Conservation (phyloP, 495 filamentous ascomycete genomes). For the Penicillium subrubescens region DNA sequence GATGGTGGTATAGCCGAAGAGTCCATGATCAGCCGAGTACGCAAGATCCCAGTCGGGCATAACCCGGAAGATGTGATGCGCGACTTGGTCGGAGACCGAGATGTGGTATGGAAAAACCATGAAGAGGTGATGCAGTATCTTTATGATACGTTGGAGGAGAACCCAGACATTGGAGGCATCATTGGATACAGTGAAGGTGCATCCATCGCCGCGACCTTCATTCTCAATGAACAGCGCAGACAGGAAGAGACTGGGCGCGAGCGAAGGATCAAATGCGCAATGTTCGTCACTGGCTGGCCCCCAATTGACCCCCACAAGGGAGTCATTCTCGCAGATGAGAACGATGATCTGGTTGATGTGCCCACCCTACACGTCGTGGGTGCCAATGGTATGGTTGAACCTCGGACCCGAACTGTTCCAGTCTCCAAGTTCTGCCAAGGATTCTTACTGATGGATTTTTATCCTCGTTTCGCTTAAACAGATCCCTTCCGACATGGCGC, state of each 20-base stretch:
- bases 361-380: conserved; percentile 60
- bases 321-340: conserved; percentile 51
- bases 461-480: conserved; percentile 4
- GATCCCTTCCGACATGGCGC: conserved; percentile 57
- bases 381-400: conserved; percentile 49
- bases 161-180: conserved; percentile 45
- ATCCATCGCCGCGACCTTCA: conserved; percentile 54
- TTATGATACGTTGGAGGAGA: conserved; percentile 26
- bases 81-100: conserved; percentile 29
- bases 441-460: not conserved
- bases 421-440: not conserved
- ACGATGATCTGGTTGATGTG: conserved; percentile 47
- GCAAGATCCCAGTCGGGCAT: conserved; percentile 48
- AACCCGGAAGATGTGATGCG: conserved; percentile 54
- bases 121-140: conserved; percentile 30
- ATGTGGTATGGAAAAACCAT: conserved; percentile 26
- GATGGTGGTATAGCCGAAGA: conserved; percentile 44
- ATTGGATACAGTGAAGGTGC: conserved; percentile 66
- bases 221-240: conserved; percentile 49
- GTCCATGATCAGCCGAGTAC: conserved; percentile 51
- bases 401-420: conserved; percentile 22
- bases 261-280: conserved; percentile 53
- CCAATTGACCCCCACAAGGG: conserved; percentile 48
- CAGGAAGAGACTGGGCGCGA: conserved; percentile 37
- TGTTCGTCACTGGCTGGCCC: conserved; percentile 59